A percentile compares a stretch with the other conserved stretches of the same genome.
Conservation (phyloP, 805 yeast genomes). For the Kurtzmaniella fragi region DNA sequence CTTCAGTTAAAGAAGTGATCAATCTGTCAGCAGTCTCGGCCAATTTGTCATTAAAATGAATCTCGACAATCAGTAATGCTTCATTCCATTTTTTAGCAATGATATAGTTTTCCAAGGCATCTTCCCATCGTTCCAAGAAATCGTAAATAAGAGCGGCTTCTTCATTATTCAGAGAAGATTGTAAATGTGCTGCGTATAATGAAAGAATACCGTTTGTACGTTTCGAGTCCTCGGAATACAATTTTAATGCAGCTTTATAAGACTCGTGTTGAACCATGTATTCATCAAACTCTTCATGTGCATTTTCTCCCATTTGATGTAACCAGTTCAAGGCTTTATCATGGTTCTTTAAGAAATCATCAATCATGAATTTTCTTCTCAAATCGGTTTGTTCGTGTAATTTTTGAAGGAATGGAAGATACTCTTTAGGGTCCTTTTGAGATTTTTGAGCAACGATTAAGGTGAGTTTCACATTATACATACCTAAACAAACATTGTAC, state of each 20-base stretch:
- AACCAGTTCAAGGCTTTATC: conserved; percentile 68
- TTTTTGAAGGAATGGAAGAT: conserved; percentile 83
- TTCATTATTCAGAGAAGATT: conserved; percentile 49
- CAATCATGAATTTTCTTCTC: conserved; percentile 72
- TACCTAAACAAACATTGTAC: conserved; percentile 73
- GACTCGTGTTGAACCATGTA: conserved; percentile 68
- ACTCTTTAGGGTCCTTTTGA: conserved; percentile 97
- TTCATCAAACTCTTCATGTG: conserved; percentile 51
- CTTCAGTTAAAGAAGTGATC: conserved; percentile 55
- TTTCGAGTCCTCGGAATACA: conserved; percentile 51
- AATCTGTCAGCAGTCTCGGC: conserved; percentile 53
- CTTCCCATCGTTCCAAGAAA: conserved; percentile 46
- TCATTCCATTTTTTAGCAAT: conserved; percentile 79
- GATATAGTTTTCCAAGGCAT: conserved; percentile 68
- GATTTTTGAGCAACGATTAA: conserved; percentile 90
- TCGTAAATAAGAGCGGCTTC: conserved; percentile 83
- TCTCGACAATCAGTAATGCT: conserved; percentile 60
- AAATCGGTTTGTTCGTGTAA: conserved; percentile 62
- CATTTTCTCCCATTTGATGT: conserved; percentile 38
- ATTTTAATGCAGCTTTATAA: conserved; percentile 60
- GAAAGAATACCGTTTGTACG: conserved; percentile 52
- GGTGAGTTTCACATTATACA: conserved; percentile 78
- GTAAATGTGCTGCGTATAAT: conserved; percentile 59
- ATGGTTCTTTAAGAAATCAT: conserved; percentile 64
- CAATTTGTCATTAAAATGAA: conserved; percentile 30